phyloP scores from a whole-genome alignment of 2,329 filamentous ascomycete genomes.

The Immersiporthe knoxdaviesiana region DNA sequence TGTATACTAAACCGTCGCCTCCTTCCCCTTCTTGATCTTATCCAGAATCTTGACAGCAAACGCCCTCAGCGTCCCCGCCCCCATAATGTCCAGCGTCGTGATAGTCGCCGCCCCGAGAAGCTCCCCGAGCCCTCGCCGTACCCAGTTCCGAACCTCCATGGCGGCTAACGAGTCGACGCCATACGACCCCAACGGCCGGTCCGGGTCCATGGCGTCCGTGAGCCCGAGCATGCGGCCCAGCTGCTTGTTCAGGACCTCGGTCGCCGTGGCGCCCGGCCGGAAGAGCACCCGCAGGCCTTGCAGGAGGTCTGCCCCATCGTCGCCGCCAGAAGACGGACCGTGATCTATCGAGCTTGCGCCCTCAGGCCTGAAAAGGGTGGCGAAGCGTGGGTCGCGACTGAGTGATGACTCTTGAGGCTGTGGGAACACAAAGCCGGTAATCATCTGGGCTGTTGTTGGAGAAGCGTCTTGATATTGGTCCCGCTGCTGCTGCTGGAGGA shows the following conservation, averaged over 20 bases:
- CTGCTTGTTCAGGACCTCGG: slow-evolving; percentile 18
- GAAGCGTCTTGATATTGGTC: slow-evolving; percentile 10
- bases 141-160: slow-evolving; percentile 40
- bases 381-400: slow-evolving; percentile 27
- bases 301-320: slow-evolving; percentile 14
- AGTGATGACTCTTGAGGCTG: slow-evolving; percentile 3
- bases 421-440: slow-evolving; percentile 31
- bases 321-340: background rate
- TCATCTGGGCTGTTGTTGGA: slow-evolving; percentile 27
- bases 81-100: slow-evolving; percentile 31
- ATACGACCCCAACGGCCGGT: slow-evolving; percentile 28
- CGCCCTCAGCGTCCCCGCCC: background rate
- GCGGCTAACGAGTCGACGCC: slow-evolving; percentile 40
- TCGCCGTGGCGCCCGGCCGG: slow-evolving; percentile 17
- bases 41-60: background rate
- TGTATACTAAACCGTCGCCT: background rate
- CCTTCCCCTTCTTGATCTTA: background rate
- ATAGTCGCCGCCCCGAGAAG: slow-evolving; percentile 32
- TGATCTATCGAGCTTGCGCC: background rate
- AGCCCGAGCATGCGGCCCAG: slow-evolving; percentile 29
- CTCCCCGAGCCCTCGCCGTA: slow-evolving; percentile 25
- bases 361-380: slow-evolving; percentile 17
- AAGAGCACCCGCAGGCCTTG: background rate
- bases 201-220: slow-evolving; percentile 29
- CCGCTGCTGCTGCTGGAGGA: slow-evolving; percentile 32